Evolutionary conservation across 495 filamentous ascomycete genomes (phyloP).

Genomic region (Penicillium lividum): DNA sequence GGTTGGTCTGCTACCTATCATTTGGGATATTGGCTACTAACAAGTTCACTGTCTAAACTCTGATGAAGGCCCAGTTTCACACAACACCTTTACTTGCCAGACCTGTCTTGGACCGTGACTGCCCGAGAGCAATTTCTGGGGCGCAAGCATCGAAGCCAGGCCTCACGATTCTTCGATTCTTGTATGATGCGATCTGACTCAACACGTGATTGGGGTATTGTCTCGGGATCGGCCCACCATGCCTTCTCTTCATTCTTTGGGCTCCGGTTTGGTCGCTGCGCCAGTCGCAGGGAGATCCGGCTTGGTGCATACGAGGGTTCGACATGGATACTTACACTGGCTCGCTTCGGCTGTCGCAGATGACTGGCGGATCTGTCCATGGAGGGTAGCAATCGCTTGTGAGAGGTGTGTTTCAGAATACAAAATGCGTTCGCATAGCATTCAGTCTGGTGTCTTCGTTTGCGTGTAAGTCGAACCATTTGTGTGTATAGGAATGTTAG

Average conservation of each 20-base stretch:
- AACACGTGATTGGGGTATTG: not conserved
- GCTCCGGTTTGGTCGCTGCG: not conserved
- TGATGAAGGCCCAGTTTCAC: too few relatives aligned
- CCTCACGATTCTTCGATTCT: not conserved
- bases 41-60: too few relatives aligned
- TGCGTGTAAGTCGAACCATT: not conserved
- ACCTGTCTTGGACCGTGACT: not conserved
- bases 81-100: too few relatives aligned
- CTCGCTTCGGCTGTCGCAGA: not conserved
- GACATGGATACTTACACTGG: not conserved
- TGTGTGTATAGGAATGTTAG: not conserved
- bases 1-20: too few relatives aligned
- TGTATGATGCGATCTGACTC: not conserved
- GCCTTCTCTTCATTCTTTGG: not conserved
- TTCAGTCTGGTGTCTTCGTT: not conserved
- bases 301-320: not conserved
- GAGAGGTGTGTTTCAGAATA: not conserved
- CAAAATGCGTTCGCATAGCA: not conserved
- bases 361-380: not conserved
- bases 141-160: not conserved
- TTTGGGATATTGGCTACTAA: too few relatives aligned
- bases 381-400: not conserved
- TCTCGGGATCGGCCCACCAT: not conserved
- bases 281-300: not conserved
- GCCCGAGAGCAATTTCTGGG: not conserved